These are phyloP conservation scores for Paraphoma chrysanthemicola DNA, from an alignment of 2,329 filamentous ascomycete species.

Conservation along the genomic window DNA sequence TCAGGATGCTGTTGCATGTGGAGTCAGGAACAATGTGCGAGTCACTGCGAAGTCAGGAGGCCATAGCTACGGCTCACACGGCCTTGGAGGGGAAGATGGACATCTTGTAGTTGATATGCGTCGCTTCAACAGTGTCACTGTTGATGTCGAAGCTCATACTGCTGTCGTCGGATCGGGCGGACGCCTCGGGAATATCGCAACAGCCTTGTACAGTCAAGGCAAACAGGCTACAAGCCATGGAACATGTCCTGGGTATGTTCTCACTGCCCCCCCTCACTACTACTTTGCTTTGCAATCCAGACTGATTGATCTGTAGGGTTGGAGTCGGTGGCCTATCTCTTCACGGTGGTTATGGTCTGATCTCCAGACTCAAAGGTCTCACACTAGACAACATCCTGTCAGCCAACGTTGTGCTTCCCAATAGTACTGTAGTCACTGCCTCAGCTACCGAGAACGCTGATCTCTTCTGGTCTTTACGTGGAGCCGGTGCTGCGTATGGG, in stretches of 20 bases:
- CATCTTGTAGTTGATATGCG: constrained; percentile 56
- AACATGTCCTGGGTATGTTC: constrained; percentile 57
- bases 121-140: constrained; percentile 51
- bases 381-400: constrained; percentile 34
- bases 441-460: constrained; percentile 43
- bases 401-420: constrained; percentile 41
- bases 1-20: constrained; percentile 63
- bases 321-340: constrained; percentile 36
- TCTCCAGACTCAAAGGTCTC: constrained; percentile 30
- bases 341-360: constrained; percentile 37
- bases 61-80: constrained; percentile 64
- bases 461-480: constrained; percentile 51
- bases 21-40: constrained; percentile 54
- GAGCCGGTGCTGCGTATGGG: constrained; percentile 50
- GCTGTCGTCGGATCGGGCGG: constrained; percentile 57
- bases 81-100: constrained; percentile 56
- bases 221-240: constrained; percentile 56
- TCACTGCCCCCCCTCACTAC: background rate
- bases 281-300: background rate
- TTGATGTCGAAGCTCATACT: constrained; percentile 48
- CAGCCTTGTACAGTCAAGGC: constrained; percentile 34
- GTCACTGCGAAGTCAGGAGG: constrained; percentile 68
- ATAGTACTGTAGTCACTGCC: constrained; percentile 44
- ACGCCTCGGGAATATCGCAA: constrained; percentile 48
- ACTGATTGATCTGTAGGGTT: constrained; percentile 21